Evolutionary conservation across 305 asterid species (phyloP), one percentile per base, ranked within the genome.

Genomic region (Fraxinus dipetala): DNA sequence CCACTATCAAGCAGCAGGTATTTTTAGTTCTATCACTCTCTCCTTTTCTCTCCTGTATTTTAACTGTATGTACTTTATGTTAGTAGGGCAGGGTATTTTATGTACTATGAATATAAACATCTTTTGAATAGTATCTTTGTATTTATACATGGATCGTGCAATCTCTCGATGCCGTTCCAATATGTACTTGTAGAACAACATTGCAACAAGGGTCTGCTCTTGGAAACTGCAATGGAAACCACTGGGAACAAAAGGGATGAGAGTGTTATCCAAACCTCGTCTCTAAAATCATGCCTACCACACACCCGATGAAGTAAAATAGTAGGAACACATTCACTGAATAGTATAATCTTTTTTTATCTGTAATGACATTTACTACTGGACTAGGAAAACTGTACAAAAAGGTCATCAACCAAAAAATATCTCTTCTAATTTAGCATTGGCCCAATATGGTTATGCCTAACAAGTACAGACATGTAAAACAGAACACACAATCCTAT

Each of bases 1-100:
- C 90, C 79, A 92, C 98, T 80, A 93, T 95, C 82, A 93, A 93
- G 84, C 97, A 91, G 83, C 99, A 93, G 97, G 98, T 93, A 63
- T 76, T 81, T 75, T 70, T n/a, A 28, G 48, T 24, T 20, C 65
- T 38, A 13, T 74, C 24, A 20, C 51, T 30, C 31, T 11, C 30
- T 69, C 20, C 8, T 7, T 78, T 40, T 83, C 78, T 61, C 31
- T 11, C 72, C 70, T 20, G 72, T 61, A 54, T n/a, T 54, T 54
- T 54, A 61, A 8, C 31, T 22, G 10, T 61, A 61, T 22, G 30
- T 18, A 22, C 14, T 61, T 22, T 18, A 61, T 61, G 73, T 67
- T 28, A 67, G 36, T 28, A 28, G 36, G 18, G 74, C 74, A 67
- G 35, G 18, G 38, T 67, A 67, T 67, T 54, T 54, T n/a, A 3